Conservation (phyloP, 306 rosid genomes). For the Medicago truncatula region DNA sequence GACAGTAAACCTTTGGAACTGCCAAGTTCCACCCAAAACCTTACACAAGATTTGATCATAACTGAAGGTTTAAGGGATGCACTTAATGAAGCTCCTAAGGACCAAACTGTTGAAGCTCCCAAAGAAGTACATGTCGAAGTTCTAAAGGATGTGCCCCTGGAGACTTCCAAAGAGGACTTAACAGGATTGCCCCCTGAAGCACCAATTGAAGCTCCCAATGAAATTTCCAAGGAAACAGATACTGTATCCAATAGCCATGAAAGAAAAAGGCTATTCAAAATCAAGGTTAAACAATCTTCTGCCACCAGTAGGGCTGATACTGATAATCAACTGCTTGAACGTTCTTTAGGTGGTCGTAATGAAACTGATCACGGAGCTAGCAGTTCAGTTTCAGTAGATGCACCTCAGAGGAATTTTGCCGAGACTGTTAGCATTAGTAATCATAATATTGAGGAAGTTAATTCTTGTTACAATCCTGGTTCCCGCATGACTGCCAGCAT, state of each 20-base stretch:
- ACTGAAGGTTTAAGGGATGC: slow-evolving; percentile 50
- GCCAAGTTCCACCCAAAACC: slow-evolving; percentile 54
- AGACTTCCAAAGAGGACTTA: slow-evolving; percentile 42
- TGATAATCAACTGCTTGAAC: slow-evolving; percentile 73
- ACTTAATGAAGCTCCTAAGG: slow-evolving; percentile 44
- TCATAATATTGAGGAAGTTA: slow-evolving; percentile 80
- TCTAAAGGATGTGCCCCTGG: slow-evolving; percentile 42
- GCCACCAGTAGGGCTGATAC: slow-evolving; percentile 83
- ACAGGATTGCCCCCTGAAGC: slow-evolving; percentile 51
- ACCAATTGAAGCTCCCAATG: slow-evolving; percentile 48
- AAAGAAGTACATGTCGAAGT: slow-evolving; percentile 45
- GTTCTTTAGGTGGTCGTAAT: slow-evolving; percentile 68
- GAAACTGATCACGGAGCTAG: slow-evolving; percentile 72
- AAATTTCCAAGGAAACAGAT: slow-evolving; percentile 67
- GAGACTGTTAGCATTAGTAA: slow-evolving; percentile 66
- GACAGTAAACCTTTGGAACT: slow-evolving; percentile 67
- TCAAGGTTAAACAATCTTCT: slow-evolving; percentile 83
- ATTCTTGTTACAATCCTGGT: slow-evolving; percentile 76
- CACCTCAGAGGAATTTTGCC: slow-evolving; percentile 74
- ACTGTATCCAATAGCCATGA: slow-evolving; percentile 68
- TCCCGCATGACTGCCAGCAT: slow-evolving; percentile 95
- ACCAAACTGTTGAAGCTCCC: slow-evolving; percentile 33
- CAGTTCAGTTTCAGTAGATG: slow-evolving; percentile 97
- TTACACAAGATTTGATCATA: slow-evolving; percentile 46
- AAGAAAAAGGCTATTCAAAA: slow-evolving; percentile 69